Evolutionary conservation across 768 basidiomycete genomes (phyloP), one percentile per base, ranked within the genome.

Genomic region (Leucocoprinus leucothites): DNA sequence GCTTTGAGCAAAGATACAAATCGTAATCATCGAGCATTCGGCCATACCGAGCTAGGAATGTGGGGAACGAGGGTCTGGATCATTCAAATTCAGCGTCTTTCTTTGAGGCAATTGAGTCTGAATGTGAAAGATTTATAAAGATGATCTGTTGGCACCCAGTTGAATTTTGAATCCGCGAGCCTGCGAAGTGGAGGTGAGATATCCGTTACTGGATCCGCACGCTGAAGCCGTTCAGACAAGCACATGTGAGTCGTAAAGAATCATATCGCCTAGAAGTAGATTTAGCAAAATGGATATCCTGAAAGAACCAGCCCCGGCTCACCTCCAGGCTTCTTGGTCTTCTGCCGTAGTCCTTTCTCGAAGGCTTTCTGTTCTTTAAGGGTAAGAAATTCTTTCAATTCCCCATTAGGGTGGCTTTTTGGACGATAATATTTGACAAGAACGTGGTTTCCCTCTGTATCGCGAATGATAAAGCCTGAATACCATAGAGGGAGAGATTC

Each of bases 191-290:
- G 31, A 31, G n/a, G n/a, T n/a, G n/a, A n/a, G n/a, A 31, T 31
- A 5, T 11, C 31, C 31, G 31, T 31, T 5, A 38, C 38, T 38
- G 14, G 38, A 38, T 38, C 38, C 38, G 16, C 38, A 38, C 16
- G 38, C 16, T 38, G 11, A 9, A 38, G 14, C 14, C 38, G 16
- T 13, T 4, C 16, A n/a, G 16, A 38, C n/a, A 38, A n/a, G 38
- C 16, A n/a, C 38, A 65, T 92, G 91, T n/a, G 82, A 85, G 71
- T 87, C 94, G 76, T 85, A 97, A 35, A 91, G 81, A 65, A 95
- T 92, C 64, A 98, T 94, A 61, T 98, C 97, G 65, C 93, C 96
- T 93, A n/a, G n/a, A n/a, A n/a, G n/a, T n/a, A n/a, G n/a, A n/a
- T n/a, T n/a, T n/a, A n/a, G n/a, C n/a, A n/a, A 66, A 40, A 38